Conservation (phyloP, 495 filamentous ascomycete genomes). For the Penicillium macrosclerotiorum region DNA sequence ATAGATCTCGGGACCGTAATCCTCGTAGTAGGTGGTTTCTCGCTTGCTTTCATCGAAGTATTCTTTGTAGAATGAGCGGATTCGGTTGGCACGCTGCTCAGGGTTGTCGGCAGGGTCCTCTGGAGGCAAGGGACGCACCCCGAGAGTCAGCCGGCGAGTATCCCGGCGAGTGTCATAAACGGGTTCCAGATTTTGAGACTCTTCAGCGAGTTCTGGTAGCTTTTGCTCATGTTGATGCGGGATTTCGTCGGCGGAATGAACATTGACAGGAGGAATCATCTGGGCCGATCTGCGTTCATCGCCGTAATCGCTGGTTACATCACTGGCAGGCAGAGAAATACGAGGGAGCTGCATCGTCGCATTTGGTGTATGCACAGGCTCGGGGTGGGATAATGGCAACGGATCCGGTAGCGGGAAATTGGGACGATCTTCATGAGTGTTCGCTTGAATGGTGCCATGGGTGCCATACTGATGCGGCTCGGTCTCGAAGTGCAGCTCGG, state of each 20-base stretch:
- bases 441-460: slow-evolving; percentile 2
- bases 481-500: slow-evolving; percentile 22
- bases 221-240: slow-evolving; percentile 11
- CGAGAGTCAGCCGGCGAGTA: slow-evolving; percentile 76
- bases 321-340: slow-evolving; percentile 45
- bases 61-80: slow-evolving; percentile 98
- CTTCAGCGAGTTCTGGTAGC: slow-evolving; percentile 22
- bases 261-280: slow-evolving; percentile 33
- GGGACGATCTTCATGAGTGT: slow-evolving; percentile 20
- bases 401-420: slow-evolving; percentile 30
- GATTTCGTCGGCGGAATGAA: slow-evolving; percentile 28
- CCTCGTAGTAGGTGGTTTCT: slow-evolving; percentile 60
- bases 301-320: slow-evolving; percentile 60
- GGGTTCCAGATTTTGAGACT: slow-evolving; percentile 24
- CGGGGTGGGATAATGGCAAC: background rate
- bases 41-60: slow-evolving; percentile 88
- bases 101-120: slow-evolving; percentile 83
- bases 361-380: slow-evolving; percentile 9
- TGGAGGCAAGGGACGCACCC: slow-evolving; percentile 88
- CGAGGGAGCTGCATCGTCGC: slow-evolving; percentile 31
- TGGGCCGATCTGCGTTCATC: slow-evolving; percentile 55
- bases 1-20: slow-evolving; percentile 65
- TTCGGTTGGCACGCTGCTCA: slow-evolving; percentile 91
- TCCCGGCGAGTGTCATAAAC: slow-evolving; percentile 50
- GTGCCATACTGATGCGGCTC: slow-evolving; percentile 6